Base-by-base conservation (phyloP, 1,284 basidiomycete genomes). In the Taiwanofungus camphoratus region DNA sequence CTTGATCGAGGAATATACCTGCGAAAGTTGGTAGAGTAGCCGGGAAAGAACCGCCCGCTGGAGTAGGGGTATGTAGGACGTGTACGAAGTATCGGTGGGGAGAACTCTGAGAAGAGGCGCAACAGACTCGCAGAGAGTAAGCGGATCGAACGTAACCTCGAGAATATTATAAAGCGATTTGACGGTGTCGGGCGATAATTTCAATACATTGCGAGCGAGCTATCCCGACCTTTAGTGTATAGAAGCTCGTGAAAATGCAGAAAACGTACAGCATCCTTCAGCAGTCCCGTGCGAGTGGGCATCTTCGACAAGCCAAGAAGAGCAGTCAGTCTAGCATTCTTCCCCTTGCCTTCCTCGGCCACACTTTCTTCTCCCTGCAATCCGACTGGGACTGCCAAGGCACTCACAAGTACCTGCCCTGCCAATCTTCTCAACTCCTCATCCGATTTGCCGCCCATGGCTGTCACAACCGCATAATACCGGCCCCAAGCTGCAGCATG, bases 401-500 rank as follows among this genome's bases (percentile, higher is more conserved):
- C 89, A 55, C 85, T 89, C 53, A 99, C 82, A 44, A 99, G 80
- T 6, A 98, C 95, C 62, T 92, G 91, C 1, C 89, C 92, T 0
- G 94, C 91, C 40, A 97, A 77, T 51, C 86, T 77, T 44, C 82
- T 74, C 58, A 87, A 71, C 62, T 95, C 92, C 50, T 89, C 85
- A 31, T 87, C 81, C 13, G 80, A 79, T 57, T 78, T 84, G 15
- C 79, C 77, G 18, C 82, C 79, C 22, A 81, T 82, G 45, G 70
- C 74, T 3, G 76, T 80, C 31, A 83, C 74, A 39, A 88, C 63
- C 22, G 75, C 67, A 50, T 87, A 85, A 66, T 94, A 97, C 45
- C 88, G 77, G 45, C 87, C 84, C 92, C 93, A 98, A 0, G 96
- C 92, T 16, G 95, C 93, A 44, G 96, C 95, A 63, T 99, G 95